These are phyloP conservation scores for Dactylellina drechsleri DNA, from an alignment of 2,329 filamentous ascomycete species.

Conservation along the genomic window DNA sequence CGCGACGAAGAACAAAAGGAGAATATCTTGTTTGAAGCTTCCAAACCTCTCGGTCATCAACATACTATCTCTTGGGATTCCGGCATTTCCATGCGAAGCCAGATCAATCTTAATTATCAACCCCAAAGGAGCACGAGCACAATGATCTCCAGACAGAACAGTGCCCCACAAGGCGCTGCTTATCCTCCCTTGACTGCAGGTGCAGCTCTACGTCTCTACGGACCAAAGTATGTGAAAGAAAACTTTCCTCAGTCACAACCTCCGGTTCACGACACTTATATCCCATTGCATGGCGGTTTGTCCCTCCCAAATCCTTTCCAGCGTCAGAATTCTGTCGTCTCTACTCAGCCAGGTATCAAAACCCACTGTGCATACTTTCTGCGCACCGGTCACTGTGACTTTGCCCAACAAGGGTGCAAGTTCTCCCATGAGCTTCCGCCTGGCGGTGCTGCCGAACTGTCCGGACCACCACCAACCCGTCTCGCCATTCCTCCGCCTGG, in stretches of 20 bases:
- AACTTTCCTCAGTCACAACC: conserved; percentile 35
- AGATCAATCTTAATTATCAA: conserved; percentile 7
- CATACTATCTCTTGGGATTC: conserved; percentile 48
- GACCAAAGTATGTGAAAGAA: conserved; percentile 43
- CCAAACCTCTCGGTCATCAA: conserved; percentile 16
- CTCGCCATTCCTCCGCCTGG: conserved; percentile 12
- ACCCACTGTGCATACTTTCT: conserved; percentile 51
- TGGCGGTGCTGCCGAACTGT: conserved; percentile 36
- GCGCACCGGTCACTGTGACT: conserved; percentile 53
- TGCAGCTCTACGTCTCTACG: conserved; percentile 31
- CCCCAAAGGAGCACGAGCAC: not conserved
- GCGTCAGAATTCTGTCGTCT: conserved; percentile 35
- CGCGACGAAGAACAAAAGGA: conserved; percentile 32
- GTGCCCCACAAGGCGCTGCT: not conserved
- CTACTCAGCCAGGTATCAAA: conserved; percentile 47
- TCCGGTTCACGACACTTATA: conserved; percentile 40
- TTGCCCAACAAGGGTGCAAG: conserved; percentile 54
- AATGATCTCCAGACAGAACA: not conserved
- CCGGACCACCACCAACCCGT: conserved; percentile 6
- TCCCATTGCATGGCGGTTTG: conserved; percentile 8
- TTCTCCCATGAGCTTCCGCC: conserved; percentile 52
- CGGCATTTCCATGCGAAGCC: conserved; percentile 7
- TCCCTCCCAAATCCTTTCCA: conserved; percentile 19
- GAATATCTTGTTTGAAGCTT: conserved; percentile 4
- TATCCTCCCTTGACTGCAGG: conserved; percentile 12